phyloP scores from a whole-genome alignment of 2,329 filamentous ascomycete genomes.

The Clonostachys byssicola region DNA sequence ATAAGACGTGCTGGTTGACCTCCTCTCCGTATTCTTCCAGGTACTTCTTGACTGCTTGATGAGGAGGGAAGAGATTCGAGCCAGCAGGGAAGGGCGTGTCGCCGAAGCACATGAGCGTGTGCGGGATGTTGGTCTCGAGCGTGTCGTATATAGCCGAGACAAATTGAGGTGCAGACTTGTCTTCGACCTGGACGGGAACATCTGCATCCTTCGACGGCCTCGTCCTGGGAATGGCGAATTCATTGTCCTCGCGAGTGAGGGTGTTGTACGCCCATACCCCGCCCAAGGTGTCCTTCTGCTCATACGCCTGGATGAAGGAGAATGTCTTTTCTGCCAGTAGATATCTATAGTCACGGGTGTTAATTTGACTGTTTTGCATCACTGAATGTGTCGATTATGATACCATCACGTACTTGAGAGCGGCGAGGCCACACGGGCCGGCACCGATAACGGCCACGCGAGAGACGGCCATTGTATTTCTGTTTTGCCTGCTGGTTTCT shows the following conservation, averaged over 20 bases:
- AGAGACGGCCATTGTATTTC: no score
- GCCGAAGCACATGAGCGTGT: slow-evolving; percentile 65
- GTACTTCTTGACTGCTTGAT: slow-evolving; percentile 60
- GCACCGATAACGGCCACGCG: slow-evolving; percentile 66
- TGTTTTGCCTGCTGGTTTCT: no score
- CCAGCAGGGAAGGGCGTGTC: slow-evolving; percentile 55
- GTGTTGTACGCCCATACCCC: slow-evolving; percentile 70
- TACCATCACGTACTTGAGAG: slow-evolving; percentile 31
- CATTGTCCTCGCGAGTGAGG: slow-evolving; percentile 10
- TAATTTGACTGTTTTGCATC: no score
- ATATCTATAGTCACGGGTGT: slow-evolving; percentile 45
- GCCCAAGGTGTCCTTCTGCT: slow-evolving; percentile 61
- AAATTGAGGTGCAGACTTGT: slow-evolving; percentile 39
- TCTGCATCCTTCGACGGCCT: slow-evolving; percentile 22
- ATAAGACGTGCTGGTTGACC: slow-evolving; percentile 51
- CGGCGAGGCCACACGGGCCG: slow-evolving; percentile 64
- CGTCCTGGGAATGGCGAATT: slow-evolving; percentile 20
- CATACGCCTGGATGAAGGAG: slow-evolving; percentile 61
- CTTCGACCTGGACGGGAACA: slow-evolving; percentile 33
- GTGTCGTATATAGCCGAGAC: slow-evolving; percentile 68
- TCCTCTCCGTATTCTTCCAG: slow-evolving; percentile 60
- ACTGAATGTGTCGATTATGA: no score
- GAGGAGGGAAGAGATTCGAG: slow-evolving; percentile 62
- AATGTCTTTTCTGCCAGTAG: slow-evolving; percentile 61
- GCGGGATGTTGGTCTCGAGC: slow-evolving; percentile 74